Conservation (phyloP, 1,284 basidiomycete genomes). For the Pseudozyma sp. region DNA sequence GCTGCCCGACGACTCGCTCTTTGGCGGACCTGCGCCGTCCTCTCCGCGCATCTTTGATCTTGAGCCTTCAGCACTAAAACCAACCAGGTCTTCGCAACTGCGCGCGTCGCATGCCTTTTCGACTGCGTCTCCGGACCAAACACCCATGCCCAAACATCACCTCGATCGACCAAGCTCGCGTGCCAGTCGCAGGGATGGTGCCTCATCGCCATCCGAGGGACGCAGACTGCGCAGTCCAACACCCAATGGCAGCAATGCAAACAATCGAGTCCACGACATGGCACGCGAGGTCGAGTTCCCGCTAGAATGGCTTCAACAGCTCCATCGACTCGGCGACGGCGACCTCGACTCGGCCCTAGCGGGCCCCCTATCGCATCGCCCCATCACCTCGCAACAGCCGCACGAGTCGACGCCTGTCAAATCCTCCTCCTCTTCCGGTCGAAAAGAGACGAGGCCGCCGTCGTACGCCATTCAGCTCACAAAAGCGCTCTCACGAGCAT, state of each 20-base stretch:
- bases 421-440: slow-evolving; percentile 9
- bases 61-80: slow-evolving; percentile 13
- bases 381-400: slow-evolving; percentile 17
- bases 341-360: slow-evolving; percentile 36
- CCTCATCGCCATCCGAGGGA: slow-evolving; percentile 23
- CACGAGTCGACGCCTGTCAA: slow-evolving; percentile 45
- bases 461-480: slow-evolving; percentile 35
- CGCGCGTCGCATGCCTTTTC: neutral
- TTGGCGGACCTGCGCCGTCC: slow-evolving; percentile 24
- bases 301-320: slow-evolving; percentile 38
- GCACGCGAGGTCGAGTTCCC: slow-evolving; percentile 39
- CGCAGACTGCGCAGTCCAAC: slow-evolving; percentile 24
- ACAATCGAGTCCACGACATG: slow-evolving; percentile 22
- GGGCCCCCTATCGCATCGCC: slow-evolving; percentile 42
- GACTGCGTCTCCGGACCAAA: slow-evolving; percentile 36
- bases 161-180: slow-evolving; percentile 23
- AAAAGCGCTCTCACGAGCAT: slow-evolving; percentile 33
- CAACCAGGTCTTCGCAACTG: slow-evolving; percentile 7
- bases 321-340: slow-evolving; percentile 24
- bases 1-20: slow-evolving; percentile 34
- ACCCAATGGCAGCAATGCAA: slow-evolving; percentile 7
- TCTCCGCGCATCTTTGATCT: slow-evolving; percentile 33
- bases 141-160: slow-evolving; percentile 44
- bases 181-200: slow-evolving; percentile 25
- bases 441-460: slow-evolving; percentile 6